phyloP scores from a whole-genome alignment of 805 yeast genomes.

The Tetrapisispora pingtungensis region DNA sequence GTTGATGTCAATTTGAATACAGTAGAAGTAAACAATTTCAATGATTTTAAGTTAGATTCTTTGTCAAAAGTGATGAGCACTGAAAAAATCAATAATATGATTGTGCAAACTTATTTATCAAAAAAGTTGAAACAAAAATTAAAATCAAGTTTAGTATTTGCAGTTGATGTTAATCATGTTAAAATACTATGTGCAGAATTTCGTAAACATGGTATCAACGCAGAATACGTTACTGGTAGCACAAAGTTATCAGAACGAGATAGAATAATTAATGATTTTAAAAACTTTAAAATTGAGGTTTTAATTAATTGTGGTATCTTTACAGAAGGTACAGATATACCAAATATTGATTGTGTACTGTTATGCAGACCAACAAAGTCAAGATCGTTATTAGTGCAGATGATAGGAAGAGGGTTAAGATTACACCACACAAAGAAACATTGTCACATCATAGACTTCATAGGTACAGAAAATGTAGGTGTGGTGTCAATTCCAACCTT shows the following conservation, averaged over 20 bases:
- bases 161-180: conserved; percentile 66
- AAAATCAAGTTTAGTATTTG: conserved; percentile 64
- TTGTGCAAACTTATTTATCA: conserved; percentile 44
- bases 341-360: conserved; percentile 72
- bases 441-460: conserved; percentile 73
- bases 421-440: conserved; percentile 46
- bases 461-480: conserved; percentile 48
- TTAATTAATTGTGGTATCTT: conserved; percentile 81
- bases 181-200: conserved; percentile 42
- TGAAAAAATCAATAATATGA: conserved; percentile 42
- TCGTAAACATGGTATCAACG: conserved; percentile 49
- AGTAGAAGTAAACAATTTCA: conserved; percentile 33
- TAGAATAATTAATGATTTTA: conserved; percentile 46
- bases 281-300: conserved; percentile 53
- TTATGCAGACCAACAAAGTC: conserved; percentile 78
- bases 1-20: conserved; percentile 36
- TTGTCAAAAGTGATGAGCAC: conserved; percentile 50
- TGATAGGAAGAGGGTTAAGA: conserved; percentile 86
- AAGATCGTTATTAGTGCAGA: conserved; percentile 59
- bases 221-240: conserved; percentile 61
- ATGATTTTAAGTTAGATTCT: conserved; percentile 44
- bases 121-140: conserved; percentile 30
- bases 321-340: conserved; percentile 93
- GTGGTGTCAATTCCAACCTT: conserved; percentile 48
- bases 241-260: conserved; percentile 47